These are phyloP conservation scores for Azolla pinnata DNA, from an alignment of 75 land plant species.

Conservation along the genomic window DNA sequence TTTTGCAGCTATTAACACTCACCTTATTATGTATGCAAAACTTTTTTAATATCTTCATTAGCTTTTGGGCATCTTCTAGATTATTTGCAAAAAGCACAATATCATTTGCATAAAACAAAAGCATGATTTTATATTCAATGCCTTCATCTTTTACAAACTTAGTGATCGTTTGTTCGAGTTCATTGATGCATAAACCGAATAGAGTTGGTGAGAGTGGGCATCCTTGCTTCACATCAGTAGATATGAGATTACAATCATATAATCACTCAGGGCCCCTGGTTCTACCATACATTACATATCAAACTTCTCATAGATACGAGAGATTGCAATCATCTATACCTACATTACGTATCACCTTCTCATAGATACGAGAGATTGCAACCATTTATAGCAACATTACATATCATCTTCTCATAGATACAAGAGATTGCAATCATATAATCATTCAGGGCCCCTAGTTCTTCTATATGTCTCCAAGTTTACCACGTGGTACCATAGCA, in stretches of 20 bases:
- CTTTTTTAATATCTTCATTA: neutral
- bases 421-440: neutral
- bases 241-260: too few species aligned
- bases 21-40: too few species aligned
- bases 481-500: neutral
- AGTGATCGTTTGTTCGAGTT: neutral
- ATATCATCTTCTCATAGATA: neutral
- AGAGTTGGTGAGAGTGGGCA: neutral
- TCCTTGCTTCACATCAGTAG: too few species aligned
- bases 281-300: too few species aligned
- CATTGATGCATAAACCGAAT: neutral
- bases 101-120: neutral
- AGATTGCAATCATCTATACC: too few species aligned
- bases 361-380: too few species aligned
- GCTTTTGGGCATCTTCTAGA: neutral
- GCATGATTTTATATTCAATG: neutral
- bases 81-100: neutral
- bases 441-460: neutral
- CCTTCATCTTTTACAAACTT: neutral
- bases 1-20: neutral
- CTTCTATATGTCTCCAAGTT: neutral
- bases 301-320: too few species aligned
- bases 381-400: neutral
- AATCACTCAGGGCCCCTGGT: neutral
- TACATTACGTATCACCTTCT: too few species aligned